phyloP scores from a whole-genome alignment of 2,329 filamentous ascomycete genomes.

The Paraphaeosphaeria minitans region DNA sequence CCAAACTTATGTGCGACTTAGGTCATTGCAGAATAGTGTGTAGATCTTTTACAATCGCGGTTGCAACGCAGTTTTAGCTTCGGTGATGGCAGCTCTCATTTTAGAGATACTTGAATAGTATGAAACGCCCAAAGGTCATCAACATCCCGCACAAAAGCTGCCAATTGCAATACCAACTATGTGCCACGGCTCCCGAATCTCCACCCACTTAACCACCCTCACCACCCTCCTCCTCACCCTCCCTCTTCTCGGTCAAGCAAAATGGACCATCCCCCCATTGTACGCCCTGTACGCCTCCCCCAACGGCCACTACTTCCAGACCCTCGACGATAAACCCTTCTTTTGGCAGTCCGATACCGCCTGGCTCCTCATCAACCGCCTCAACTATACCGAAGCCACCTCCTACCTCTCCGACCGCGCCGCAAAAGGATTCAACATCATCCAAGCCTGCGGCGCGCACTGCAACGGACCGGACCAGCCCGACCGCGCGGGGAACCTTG shows the following conservation, averaged over 20 bases:
- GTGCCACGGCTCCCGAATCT: background rate
- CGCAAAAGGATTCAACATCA: background rate
- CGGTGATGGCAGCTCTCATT: background rate
- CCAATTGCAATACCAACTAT: background rate
- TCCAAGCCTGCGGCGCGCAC: background rate
- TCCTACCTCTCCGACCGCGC: background rate
- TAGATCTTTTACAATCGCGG: background rate
- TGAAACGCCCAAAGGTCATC: background rate
- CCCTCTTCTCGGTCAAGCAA: background rate
- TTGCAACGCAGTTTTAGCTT: background rate
- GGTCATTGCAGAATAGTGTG: background rate
- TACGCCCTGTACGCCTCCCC: background rate
- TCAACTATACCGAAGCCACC: background rate
- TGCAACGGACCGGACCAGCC: background rate
- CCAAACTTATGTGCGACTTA: background rate
- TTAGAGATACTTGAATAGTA: background rate
- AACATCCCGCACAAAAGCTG: background rate
- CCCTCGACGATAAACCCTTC: background rate
- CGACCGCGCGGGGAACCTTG: background rate
- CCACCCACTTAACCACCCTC: background rate
- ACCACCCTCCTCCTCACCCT: background rate
- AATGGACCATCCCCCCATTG: background rate
- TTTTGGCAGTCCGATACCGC: constrained; percentile 1
- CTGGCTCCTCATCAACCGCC: background rate
- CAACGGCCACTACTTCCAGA: background rate